These are phyloP conservation scores for Fulvia fulva DNA, from an alignment of 2,329 filamentous ascomycete genomes.

Conservation along the genomic window DNA sequence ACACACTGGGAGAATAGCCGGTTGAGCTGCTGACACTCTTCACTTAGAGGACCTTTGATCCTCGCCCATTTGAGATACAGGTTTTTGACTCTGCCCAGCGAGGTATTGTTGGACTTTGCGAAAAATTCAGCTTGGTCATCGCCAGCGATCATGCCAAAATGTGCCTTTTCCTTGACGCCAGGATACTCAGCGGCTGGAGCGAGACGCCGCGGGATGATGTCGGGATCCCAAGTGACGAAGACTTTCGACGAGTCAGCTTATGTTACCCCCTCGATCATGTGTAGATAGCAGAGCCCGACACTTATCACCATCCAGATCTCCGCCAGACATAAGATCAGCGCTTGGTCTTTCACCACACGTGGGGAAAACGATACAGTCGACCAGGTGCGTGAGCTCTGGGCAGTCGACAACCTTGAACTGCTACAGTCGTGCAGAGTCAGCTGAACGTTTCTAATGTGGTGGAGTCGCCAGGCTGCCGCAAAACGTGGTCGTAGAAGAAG, in stretches of 20 bases:
- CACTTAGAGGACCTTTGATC: constrained; percentile 5
- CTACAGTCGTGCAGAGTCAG: no score
- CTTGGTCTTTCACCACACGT: constrained; percentile 6
- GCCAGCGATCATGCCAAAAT: constrained; percentile 5
- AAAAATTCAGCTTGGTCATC: constrained; percentile 9
- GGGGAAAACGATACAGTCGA: constrained; percentile 8
- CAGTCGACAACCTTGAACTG: constrained; percentile 2
- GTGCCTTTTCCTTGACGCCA: constrained; percentile 4
- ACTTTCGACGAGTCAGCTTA: background rate
- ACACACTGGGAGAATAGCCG: constrained; percentile 10
- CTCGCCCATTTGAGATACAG: constrained; percentile 9
- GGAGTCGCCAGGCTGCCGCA: no score
- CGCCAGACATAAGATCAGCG: constrained; percentile 12
- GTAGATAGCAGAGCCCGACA: background rate
- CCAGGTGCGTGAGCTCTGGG: background rate
- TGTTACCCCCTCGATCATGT: background rate
- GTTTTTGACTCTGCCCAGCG: constrained; percentile 8
- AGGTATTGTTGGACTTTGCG: constrained; percentile 4
- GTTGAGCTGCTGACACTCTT: constrained; percentile 10
- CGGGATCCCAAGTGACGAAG: constrained; percentile 11
- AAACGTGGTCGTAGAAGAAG: no score
- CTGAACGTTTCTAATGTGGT: no score
- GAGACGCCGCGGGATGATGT: constrained; percentile 8
- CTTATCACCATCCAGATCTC: constrained; percentile 11
- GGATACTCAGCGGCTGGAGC: constrained; percentile 5